Conservation (phyloP, 345 rosid species). For the Boechera retrofracta region DNA sequence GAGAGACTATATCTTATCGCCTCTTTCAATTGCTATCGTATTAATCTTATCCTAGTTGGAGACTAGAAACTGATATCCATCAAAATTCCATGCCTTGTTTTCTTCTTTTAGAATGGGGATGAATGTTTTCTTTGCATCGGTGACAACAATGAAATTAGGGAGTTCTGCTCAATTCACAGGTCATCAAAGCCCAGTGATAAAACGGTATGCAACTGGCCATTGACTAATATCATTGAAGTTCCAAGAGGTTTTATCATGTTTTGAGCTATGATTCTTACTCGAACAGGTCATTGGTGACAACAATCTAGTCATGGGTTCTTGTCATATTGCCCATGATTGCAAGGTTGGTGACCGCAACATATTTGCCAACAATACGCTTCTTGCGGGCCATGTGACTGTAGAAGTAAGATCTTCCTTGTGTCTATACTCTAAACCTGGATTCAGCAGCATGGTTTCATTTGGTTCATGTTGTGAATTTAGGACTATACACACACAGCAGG, state of each 20-base stretch:
- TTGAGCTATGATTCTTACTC: slow-evolving; percentile 1
- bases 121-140: slow-evolving; percentile 82
- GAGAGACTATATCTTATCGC: neutral
- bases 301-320: slow-evolving; percentile 96
- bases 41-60: neutral
- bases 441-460: slow-evolving; percentile 30
- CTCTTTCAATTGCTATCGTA: neutral
- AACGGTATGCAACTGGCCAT: slow-evolving; percentile 56
- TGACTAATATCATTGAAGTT: slow-evolving; percentile 8
- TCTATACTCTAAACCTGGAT: slow-evolving; percentile 12
- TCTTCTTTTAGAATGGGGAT: slow-evolving; percentile 62
- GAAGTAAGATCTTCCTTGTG: slow-evolving; percentile 59
- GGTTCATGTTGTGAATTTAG: slow-evolving; percentile 51
- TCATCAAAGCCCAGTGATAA: slow-evolving; percentile 77
- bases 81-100: slow-evolving; percentile 15
- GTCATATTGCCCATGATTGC: slow-evolving; percentile 98
- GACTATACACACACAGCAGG: slow-evolving; percentile 88
- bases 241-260: neutral
- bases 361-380: slow-evolving; percentile 83
- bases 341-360: slow-evolving; percentile 85
- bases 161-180: slow-evolving; percentile 80
- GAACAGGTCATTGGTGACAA: slow-evolving; percentile 81
- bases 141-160: slow-evolving; percentile 88
- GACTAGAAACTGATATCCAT: neutral
- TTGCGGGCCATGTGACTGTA: slow-evolving; percentile 89